phyloP scores from a whole-genome alignment of 2,329 filamentous ascomycete genomes.

The Ciborinia camelliae region DNA sequence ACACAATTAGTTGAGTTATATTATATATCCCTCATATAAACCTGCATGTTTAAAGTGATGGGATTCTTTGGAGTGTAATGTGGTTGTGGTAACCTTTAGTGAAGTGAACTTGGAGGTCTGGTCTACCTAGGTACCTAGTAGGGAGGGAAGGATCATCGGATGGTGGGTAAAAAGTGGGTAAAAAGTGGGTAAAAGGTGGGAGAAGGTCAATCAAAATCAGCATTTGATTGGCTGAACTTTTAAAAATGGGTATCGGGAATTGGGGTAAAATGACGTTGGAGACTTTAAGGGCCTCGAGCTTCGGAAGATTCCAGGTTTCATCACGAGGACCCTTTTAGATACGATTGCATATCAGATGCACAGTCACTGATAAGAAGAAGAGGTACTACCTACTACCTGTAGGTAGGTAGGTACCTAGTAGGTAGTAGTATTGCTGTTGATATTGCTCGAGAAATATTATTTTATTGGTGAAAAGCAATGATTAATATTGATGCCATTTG shows the following conservation, averaged over 20 bases:
- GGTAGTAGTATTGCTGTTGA: no score
- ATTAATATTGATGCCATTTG: background rate
- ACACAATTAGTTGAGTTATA: background rate
- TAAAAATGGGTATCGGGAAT: background rate
- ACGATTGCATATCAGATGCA: slow-evolving; percentile 7
- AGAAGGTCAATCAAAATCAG: background rate
- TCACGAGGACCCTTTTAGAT: slow-evolving; percentile 16
- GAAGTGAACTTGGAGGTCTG: no score
- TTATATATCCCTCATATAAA: background rate
- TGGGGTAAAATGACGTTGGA: slow-evolving; percentile 7
- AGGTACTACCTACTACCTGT: no score
- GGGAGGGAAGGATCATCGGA: no score
- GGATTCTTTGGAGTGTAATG: no score
- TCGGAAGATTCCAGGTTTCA: background rate
- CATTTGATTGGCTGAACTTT: background rate
- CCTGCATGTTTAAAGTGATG: background rate
- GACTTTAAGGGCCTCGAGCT: background rate
- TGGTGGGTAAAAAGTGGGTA: no score
- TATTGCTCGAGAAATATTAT: background rate
- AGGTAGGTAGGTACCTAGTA: no score
- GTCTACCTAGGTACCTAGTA: no score
- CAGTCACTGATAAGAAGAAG: slow-evolving; percentile 6
- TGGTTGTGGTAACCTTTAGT: no score
- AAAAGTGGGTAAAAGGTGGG: no score
- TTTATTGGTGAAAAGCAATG: slow-evolving; percentile 6